phyloP scores from a whole-genome alignment of 495 filamentous ascomycete genomes.

The Xylaria bambusicola region DNA sequence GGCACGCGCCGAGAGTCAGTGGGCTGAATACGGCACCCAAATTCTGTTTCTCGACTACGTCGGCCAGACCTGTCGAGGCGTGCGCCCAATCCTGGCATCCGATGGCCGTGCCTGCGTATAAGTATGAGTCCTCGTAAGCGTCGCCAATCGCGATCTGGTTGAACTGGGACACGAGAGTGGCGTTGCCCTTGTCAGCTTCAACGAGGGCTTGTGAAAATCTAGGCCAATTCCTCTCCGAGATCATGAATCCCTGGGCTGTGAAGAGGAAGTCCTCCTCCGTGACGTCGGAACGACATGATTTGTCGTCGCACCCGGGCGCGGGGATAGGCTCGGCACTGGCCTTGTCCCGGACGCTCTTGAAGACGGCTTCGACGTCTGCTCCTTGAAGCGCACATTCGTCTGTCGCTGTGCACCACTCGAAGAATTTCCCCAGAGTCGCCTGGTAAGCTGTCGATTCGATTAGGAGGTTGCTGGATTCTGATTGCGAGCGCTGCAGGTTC shows the following conservation, averaged over 20 bases:
- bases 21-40: slow-evolving; percentile 29
- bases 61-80: slow-evolving; percentile 21
- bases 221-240: slow-evolving; percentile 25
- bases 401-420: slow-evolving; percentile 36
- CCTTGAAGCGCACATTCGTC: slow-evolving; percentile 32
- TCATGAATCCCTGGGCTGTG: slow-evolving; percentile 24
- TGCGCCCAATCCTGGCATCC: slow-evolving; percentile 41
- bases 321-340: slow-evolving; percentile 35
- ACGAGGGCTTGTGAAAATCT: slow-evolving; percentile 24
- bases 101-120: slow-evolving; percentile 32
- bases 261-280: slow-evolving; percentile 24
- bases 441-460: slow-evolving; percentile 35
- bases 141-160: slow-evolving; percentile 27
- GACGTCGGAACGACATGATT: slow-evolving; percentile 24
- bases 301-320: slow-evolving; percentile 34
- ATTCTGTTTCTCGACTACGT: slow-evolving; percentile 26
- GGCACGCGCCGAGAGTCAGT: slow-evolving; percentile 27
- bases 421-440: slow-evolving; percentile 38
- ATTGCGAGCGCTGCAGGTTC: slow-evolving; percentile 37
- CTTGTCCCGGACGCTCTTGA: slow-evolving; percentile 25
- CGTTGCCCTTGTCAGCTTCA: slow-evolving; percentile 33
- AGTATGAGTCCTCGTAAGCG: slow-evolving; percentile 25
- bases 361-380: slow-evolving; percentile 32
- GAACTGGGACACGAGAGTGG: slow-evolving; percentile 29
- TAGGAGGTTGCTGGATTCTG: slow-evolving; percentile 31